Evolutionary conservation across 306 rosid genomes (phyloP), one percentile per base, ranked within the genome.

Genomic region (Mucuna pruriens): DNA sequence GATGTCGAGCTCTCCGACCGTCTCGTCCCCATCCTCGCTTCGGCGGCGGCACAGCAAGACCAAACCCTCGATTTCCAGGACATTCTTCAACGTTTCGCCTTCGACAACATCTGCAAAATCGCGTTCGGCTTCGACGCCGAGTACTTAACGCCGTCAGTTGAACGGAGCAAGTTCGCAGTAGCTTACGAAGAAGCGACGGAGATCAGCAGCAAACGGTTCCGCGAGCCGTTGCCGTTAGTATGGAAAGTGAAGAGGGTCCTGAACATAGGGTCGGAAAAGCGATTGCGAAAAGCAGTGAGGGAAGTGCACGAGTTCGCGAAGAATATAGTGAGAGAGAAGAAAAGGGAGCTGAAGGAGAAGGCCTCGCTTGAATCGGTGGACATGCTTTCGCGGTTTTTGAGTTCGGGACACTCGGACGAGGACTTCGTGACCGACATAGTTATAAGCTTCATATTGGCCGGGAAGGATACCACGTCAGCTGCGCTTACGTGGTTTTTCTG

Each of bases 51-150:
- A 0, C 16, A 11, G 0, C 0, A 0, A 2, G 12, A 34, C 66
- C 1, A 48, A 26, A 71, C 77, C 22, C 86, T 94, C 0, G 97
- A 92, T 72, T 83, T 94, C 51, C 94, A 92, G 67, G 94, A 92
- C 48, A 85, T 92, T 44, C 90, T 94, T 9, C 94, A 92, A 45
- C 82, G 97, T 2, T 92, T 94, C 25, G 87, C 92, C 0, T 91
- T 94, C 46, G 97, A 94, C 45, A 94, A 91, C 78, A 88, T 92
- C 15, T 86, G 97, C 80, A 82, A 75, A 31, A 91, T 92, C 31
- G 93, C 94, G 6, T 90, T 94, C 1, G 97, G 97, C 1, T 87
- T 83, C 40, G 94, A 94, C 25, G 93, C 97, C 0, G 88, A 78
- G 1, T 88, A 90, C 82, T 46, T 94, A 5, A 66, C 82, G 0